A percentile compares a stretch with the other conserved stretches of the same genome.
phyloP scores from a whole-genome alignment of 768 basidiomycete species.

The Suillus subluteus region DNA sequence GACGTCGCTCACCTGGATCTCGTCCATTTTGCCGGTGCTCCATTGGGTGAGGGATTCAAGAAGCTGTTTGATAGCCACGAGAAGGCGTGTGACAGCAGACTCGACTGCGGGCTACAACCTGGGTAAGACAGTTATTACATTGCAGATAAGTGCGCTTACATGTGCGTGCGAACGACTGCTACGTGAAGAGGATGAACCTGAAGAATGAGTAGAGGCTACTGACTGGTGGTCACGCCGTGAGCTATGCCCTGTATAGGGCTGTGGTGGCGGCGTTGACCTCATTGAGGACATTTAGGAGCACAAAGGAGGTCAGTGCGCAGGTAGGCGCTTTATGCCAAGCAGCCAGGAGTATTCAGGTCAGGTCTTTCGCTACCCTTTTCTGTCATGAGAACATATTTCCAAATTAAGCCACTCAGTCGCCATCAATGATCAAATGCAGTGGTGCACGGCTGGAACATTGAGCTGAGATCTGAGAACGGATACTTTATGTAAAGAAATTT shows the following conservation, averaged over 20 bases:
- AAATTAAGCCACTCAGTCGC: background rate
- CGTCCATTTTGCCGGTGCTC: slow-evolving; percentile 73
- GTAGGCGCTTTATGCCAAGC: slow-evolving; percentile 2
- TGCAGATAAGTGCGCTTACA: slow-evolving; percentile 24
- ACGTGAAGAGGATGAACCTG: slow-evolving; percentile 29
- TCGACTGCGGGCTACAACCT: slow-evolving; percentile 75
- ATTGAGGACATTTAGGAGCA: slow-evolving; percentile 26
- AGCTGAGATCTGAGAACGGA: background rate
- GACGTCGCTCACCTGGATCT: slow-evolving; percentile 89
- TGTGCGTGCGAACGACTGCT: slow-evolving; percentile 23
- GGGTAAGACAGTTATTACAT: slow-evolving; percentile 13
- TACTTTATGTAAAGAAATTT: background rate
- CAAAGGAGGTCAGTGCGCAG: background rate
- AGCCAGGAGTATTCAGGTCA: background rate
- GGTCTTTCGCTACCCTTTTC: background rate
- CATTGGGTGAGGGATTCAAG: slow-evolving; percentile 87
- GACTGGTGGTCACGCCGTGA: slow-evolving; percentile 60
- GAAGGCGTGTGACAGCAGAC: slow-evolving; percentile 86
- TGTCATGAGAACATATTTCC: slow-evolving; percentile 10
- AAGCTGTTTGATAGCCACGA: slow-evolving; percentile 95
- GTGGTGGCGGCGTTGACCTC: slow-evolving; percentile 19
- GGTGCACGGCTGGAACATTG: background rate
- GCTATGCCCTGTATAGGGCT: slow-evolving; percentile 38
- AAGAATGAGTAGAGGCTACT: slow-evolving; percentile 50
- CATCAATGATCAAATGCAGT: background rate